Base-by-base conservation (phyloP, 495 filamentous ascomycete genomes). In the Aspergillus avenaceus region DNA sequence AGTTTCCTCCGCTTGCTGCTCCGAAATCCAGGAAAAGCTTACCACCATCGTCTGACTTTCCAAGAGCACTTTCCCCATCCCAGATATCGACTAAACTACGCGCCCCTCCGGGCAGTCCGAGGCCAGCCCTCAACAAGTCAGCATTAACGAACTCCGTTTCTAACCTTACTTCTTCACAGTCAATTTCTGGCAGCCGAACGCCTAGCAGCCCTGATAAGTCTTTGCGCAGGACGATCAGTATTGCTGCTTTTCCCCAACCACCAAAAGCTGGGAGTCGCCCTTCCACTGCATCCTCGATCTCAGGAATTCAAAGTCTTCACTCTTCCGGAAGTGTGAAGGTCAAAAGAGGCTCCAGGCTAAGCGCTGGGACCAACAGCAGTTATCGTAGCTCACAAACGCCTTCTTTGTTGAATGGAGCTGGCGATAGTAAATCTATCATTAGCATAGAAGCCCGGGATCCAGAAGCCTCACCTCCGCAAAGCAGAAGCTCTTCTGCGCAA, bases 171-270 rank as follows among this genome's bases (percentile, higher is more conserved):
- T 50, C 72, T 1, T 46, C 72, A 22, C 65, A 69, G 14, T 78
- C 76, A 14, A 54, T 64, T n/a, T 74, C 74, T 7, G 61, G 50
- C 40, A 54, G 54, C 18, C 61, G 63, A 27, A 47, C 60, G 7
- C 62, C 67, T 0, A 61, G 56, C 36, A 81, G 77, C 46, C 71
- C 76, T 8, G 77, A 80, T 8, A 90, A 81, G 60, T 81, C 79
- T n/a, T 60, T 95, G 47, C 80, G 91, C 51, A 88, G 90, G 60
- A 88, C 86, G 0, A 86, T 95, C 52, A 96, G 90, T 68, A 95
- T 95, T 54, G 89, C 89, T 47, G 83, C 90, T 1, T 96, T 96
- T 61, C 91, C 91, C n/a, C 87, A 92, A 50, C 91, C 91, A 24
- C 91, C 91, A 16, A 84, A 82, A 50, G 75, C 77, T 4, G 76